Evolutionary conservation across 1,284 basidiomycete genomes (phyloP).

Genomic region (Afroboletus lepidellus): DNA sequence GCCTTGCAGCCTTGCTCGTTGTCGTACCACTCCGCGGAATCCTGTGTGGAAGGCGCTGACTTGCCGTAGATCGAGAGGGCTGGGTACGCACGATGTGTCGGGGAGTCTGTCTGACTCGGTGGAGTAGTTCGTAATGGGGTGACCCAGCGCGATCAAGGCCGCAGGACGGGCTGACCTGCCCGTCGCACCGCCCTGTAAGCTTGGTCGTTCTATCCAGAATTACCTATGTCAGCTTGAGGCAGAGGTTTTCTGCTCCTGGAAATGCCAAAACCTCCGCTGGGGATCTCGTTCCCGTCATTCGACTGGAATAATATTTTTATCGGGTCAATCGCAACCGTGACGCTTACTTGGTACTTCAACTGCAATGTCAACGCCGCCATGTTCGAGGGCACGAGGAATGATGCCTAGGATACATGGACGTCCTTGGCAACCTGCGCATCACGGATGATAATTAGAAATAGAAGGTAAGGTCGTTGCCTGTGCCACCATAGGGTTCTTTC

Average conservation of each 20-base stretch:
- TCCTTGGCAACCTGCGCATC: not conserved
- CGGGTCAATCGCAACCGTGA: not conserved
- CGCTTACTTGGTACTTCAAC: constrained; percentile 10
- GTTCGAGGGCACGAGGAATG: too few relatives aligned
- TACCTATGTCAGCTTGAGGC: not conserved
- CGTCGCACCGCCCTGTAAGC: constrained; percentile 6
- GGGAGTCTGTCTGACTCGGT: constrained; percentile 2
- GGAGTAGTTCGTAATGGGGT: not conserved
- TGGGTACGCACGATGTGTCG: constrained; percentile 9
- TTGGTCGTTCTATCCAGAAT: constrained; percentile 6
- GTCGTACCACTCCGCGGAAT: constrained; percentile 46
- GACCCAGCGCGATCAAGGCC: not conserved
- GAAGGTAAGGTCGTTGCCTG: too few relatives aligned
- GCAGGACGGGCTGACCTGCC: not conserved
- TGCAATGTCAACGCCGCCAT: constrained; percentile 5
- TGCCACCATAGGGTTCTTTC: too few relatives aligned
- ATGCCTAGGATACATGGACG: too few relatives aligned
- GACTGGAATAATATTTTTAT: constrained; percentile 2
- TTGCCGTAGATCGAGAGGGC: not conserved
- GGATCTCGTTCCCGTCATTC: constrained; percentile 13
- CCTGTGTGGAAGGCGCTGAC: not conserved
- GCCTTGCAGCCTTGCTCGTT: constrained; percentile 65
- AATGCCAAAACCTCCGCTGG: constrained; percentile 12
- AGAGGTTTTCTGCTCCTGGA: not conserved
- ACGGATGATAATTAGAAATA: too few relatives aligned